Evolutionary conservation across 176 grass and related monocot species (phyloP).

Genomic region (Bothriochloa decipiens): DNA sequence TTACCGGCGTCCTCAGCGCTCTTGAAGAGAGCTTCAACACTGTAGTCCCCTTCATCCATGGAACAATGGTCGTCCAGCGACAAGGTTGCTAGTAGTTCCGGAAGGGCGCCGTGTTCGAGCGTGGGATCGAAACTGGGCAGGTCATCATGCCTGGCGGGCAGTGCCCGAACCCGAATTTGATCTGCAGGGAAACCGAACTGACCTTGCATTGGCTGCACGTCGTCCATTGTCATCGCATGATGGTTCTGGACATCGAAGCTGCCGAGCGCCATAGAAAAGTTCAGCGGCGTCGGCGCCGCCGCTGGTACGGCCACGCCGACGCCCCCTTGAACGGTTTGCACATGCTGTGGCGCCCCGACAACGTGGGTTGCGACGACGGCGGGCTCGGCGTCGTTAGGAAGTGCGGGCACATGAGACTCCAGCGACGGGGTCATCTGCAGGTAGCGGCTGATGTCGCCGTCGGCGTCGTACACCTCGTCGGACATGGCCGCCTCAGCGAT

Average conservation of each 20-base stretch:
- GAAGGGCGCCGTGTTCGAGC: not conserved
- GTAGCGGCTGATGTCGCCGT: not conserved
- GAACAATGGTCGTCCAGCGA: not conserved
- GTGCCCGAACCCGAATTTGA: not conserved
- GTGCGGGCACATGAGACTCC: not conserved
- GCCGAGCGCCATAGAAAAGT: not conserved
- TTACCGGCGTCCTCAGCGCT: not conserved
- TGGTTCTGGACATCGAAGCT: not conserved
- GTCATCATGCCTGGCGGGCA: not conserved
- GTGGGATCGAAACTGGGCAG: not conserved
- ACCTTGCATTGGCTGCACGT: not conserved
- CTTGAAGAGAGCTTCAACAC: not conserved
- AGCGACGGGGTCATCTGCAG: not conserved
- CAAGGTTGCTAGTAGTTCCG: not conserved
- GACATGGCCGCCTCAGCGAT: not conserved
- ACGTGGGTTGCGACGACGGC: not conserved
- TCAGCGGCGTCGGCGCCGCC: not conserved
- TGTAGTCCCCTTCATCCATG: not conserved
- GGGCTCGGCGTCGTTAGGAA: not conserved
- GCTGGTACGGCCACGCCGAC: not conserved
- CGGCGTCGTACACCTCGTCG: not conserved
- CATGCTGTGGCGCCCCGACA: not conserved
- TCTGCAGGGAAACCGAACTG: not conserved
- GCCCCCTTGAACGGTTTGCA: not conserved
- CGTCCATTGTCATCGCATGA: not conserved